These are phyloP conservation scores for Chaetomidium leptoderma DNA, from an alignment of 495 filamentous ascomycete species.

Conservation along the genomic window DNA sequence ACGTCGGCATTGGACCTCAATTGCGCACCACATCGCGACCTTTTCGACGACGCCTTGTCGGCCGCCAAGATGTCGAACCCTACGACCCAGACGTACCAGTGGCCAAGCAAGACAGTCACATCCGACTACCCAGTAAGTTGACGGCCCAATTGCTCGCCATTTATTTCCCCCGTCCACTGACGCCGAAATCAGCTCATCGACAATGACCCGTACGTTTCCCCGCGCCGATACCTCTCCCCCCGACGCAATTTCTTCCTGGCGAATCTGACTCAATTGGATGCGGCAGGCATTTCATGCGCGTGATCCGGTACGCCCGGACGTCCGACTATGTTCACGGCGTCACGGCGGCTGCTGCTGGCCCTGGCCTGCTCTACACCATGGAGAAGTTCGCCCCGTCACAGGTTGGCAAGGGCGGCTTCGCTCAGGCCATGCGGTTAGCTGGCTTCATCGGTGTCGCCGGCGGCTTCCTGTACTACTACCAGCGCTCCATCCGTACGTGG, in stretches of 20 bases:
- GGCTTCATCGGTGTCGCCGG: constrained; percentile 65
- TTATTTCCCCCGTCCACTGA: neutral
- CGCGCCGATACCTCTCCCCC: neutral
- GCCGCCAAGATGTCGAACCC: constrained; percentile 56
- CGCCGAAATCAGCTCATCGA: constrained; percentile 74
- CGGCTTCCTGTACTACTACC: constrained; percentile 76
- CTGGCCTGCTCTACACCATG: constrained; percentile 67
- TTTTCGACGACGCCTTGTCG: constrained; percentile 33
- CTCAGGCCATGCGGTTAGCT: constrained; percentile 74
- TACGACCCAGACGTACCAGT: constrained; percentile 51
- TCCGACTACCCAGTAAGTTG: constrained; percentile 75
- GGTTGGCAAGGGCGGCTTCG: constrained; percentile 73
- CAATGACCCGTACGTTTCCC: constrained; percentile 81
- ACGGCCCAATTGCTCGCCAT: neutral
- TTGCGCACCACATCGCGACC: constrained; percentile 21
- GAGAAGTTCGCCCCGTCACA: constrained; percentile 78
- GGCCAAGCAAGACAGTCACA: constrained; percentile 69
- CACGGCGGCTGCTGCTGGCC: constrained; percentile 60
- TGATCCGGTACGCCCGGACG: constrained; percentile 76
- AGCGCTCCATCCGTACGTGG: constrained; percentile 57
- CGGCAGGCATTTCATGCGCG: constrained; percentile 79
- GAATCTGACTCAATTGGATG: constrained; percentile 25
- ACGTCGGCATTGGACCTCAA: constrained; percentile 20
- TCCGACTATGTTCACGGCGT: constrained; percentile 74
- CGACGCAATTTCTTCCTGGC: neutral